Conservation (phyloP, 495 filamentous ascomycete genomes). For the Podospora conica region DNA sequence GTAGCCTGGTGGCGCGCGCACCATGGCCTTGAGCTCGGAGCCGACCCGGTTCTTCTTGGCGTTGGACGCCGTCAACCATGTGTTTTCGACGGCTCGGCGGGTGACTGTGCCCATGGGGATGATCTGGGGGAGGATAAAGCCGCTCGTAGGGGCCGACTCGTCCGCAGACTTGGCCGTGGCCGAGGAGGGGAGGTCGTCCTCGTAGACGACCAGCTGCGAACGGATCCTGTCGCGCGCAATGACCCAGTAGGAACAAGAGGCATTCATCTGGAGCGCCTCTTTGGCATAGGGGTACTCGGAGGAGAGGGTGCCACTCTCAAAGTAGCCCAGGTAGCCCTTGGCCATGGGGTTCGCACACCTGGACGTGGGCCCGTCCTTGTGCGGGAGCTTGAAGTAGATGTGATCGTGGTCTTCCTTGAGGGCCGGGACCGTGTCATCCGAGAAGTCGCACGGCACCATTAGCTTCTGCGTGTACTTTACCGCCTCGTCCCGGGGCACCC, state of each 20-base stretch:
- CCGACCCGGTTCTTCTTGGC: conserved; percentile 93
- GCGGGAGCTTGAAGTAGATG: conserved; percentile 87
- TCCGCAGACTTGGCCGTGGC: conserved; percentile 7
- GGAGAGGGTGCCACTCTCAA: conserved; percentile 79
- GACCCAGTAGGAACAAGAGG: conserved; percentile 98
- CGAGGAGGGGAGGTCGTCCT: conserved; percentile 46
- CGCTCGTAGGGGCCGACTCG: conserved; percentile 26
- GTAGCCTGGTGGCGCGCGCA: conserved; percentile 85
- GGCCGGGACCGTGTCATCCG: conserved; percentile 58
- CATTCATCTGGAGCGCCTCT: conserved; percentile 96
- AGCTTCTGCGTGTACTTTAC: conserved; percentile 62
- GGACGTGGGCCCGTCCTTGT: conserved; percentile 86
- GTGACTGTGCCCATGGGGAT: conserved; percentile 99
- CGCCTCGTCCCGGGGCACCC: conserved; percentile 59
- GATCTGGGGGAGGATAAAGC: conserved; percentile 94
- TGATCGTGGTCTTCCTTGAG: conserved; percentile 61
- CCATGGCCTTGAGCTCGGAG: conserved; percentile 95
- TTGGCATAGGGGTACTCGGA: conserved; percentile 87
- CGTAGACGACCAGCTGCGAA: conserved; percentile 89
- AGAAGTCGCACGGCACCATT: conserved; percentile 66
- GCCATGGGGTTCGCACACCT: conserved; percentile 80
- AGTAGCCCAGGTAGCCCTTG: conserved; percentile 84
- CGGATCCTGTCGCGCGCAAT: conserved; percentile 86
- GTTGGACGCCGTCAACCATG: conserved; percentile 96
- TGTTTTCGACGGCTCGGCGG: conserved; percentile 93